A percentile compares a stretch with the other conserved stretches of the same genome.
Evolutionary conservation across 495 filamentous ascomycete genomes (phyloP).

Genomic region (Daldinia childiae): DNA sequence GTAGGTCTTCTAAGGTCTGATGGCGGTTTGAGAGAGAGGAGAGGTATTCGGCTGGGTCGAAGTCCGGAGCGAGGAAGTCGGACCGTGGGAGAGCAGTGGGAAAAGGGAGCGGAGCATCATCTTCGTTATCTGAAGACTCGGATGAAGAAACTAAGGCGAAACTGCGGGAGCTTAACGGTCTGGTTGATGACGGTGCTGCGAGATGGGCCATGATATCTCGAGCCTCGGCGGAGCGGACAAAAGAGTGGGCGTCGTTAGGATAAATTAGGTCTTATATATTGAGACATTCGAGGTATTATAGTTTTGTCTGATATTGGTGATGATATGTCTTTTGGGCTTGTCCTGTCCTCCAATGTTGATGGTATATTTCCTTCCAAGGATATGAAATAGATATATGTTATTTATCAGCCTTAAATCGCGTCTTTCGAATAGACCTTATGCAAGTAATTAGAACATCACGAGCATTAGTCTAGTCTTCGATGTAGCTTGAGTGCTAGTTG

Average conservation of each 20-base stretch:
- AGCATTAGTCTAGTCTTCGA: not conserved
- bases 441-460: not conserved
- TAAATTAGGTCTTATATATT: conserved; percentile 3
- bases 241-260: not conserved
- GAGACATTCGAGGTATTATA: conserved; percentile 1
- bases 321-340: not conserved
- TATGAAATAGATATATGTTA: not conserved
- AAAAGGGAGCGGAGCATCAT: conserved; percentile 79
- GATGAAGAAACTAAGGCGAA: conserved; percentile 48
- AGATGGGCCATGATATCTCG: conserved; percentile 49
- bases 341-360: not conserved
- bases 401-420: not conserved
- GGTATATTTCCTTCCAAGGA: not conserved
- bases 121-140: conserved; percentile 53
- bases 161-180: conserved; percentile 47
- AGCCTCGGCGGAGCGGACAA: not conserved
- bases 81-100: conserved; percentile 79
- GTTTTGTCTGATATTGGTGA: not conserved
- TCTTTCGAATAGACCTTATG: not conserved
- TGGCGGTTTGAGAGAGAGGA: conserved; percentile 84
- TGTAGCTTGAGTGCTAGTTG: not conserved
- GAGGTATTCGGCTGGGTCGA: conserved; percentile 84
- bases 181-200: conserved; percentile 39
- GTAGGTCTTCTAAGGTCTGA: conserved; percentile 94
- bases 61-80: conserved; percentile 80